Evolutionary conservation across 2,329 filamentous ascomycete genomes (phyloP).

Genomic region (Lecanoromycetidae sp.): DNA sequence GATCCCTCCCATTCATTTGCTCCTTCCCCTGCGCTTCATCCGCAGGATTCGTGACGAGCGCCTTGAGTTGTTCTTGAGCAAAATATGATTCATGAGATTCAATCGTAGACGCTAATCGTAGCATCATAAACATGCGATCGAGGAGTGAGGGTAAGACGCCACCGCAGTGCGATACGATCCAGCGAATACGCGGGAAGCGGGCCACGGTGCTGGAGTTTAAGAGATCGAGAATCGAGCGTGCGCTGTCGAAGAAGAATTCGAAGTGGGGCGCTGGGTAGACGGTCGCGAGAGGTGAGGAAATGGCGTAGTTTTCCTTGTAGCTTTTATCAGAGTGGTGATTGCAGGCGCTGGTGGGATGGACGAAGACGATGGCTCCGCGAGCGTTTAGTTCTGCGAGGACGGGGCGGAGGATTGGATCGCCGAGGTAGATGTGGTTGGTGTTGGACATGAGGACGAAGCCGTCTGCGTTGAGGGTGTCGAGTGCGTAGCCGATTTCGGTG

Average conservation of each 20-base stretch:
- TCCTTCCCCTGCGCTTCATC: too few relatives aligned
- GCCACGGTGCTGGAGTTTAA: slow-evolving; percentile 20
- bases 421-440: slow-evolving; percentile 41
- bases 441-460: slow-evolving; percentile 44
- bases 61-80: not conserved
- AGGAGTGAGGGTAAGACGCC: slow-evolving; percentile 23
- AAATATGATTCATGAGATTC: too few relatives aligned
- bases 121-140: not conserved
- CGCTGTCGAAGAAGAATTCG: slow-evolving; percentile 24
- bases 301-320: not conserved
- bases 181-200: slow-evolving; percentile 20
- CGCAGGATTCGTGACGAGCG: too few relatives aligned
- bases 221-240: slow-evolving; percentile 20
- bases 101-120: too few relatives aligned
- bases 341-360: slow-evolving; percentile 32
- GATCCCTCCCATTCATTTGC: not conserved
- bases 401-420: slow-evolving; percentile 33
- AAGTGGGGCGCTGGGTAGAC: slow-evolving; percentile 20
- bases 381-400: slow-evolving; percentile 39
- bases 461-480: slow-evolving; percentile 35
- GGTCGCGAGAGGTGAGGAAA: slow-evolving; percentile 13
- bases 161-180: slow-evolving; percentile 22
- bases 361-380: slow-evolving; percentile 39
- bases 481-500: slow-evolving; percentile 35
- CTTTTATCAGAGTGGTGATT: not conserved